Evolutionary conservation across 2,329 filamentous ascomycete species (phyloP), one percentile per base, ranked within the genome.

Genomic region (Colletotrichum filicis): DNA sequence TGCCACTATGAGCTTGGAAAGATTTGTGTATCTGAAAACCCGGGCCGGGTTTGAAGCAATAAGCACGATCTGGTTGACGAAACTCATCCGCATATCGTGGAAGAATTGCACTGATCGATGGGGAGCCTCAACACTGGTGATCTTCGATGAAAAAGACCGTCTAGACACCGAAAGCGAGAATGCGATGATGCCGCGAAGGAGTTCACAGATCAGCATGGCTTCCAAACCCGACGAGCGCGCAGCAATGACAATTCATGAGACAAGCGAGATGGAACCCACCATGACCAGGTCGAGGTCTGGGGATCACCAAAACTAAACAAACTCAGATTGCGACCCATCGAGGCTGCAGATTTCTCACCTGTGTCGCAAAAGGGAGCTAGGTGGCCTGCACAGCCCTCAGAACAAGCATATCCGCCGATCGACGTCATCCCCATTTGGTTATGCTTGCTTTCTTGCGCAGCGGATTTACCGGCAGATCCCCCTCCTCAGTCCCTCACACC

Each of bases 181-280:
- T 60, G 22, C 35, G 32, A 65, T 42, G 26, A 12, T 26, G 24
- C 26, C 19, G 58, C 60, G 66, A 37, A 22, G 28, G 28, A 24
- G 16, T n/a, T 24, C 22, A 55, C 55, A 55, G 19, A 11, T n/a
- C 60, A 30, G 46, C 28, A 49, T 56, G 11, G 19, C 37, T 11
- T 61, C 26, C 35, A 26, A 32, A 24, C 22, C 26, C 26, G 56
- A 32, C 22, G 26, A 32, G 4, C 16, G 55, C 63, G 42, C 69
- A 35, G 64, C 28, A 6, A 53, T 73, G 66, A 73, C 61, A 71
- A 71, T 73, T 58, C 32, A 24, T 66, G 71, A 73, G 55, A 71
- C 66, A 57, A 52, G 42, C 46, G 32, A 58, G 30, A 63, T 30
- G 35, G 26, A 32, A n/a, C 5, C 52, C 46, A 35, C 66, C 52